Conservation (phyloP, 2,329 filamentous ascomycete genomes). For the Diaporthe aspalathi region DNA sequence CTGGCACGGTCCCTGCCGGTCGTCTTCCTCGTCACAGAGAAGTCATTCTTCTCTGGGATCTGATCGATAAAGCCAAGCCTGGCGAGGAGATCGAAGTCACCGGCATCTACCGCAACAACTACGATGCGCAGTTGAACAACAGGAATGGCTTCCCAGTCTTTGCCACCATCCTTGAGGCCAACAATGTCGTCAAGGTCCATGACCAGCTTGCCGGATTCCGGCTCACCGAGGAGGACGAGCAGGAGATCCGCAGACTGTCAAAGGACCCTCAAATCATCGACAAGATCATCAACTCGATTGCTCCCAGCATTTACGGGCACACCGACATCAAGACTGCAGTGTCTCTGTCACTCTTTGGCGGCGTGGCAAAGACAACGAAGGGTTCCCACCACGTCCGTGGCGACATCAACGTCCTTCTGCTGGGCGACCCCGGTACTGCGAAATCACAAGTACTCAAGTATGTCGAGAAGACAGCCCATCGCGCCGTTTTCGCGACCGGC, state of each 20-base stretch:
- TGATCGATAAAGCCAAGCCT: conserved; percentile 96
- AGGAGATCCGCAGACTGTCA: conserved; percentile 86
- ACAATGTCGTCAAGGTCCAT: conserved; percentile 96
- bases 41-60: conserved; percentile 94
- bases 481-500: conserved; percentile 96
- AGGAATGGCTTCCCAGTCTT: conserved; percentile 99
- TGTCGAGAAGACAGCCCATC: conserved; percentile 95
- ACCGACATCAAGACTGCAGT: conserved; percentile 97
- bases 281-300: conserved; percentile 91
- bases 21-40: conserved; percentile 93
- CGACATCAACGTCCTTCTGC: conserved; percentile 96
- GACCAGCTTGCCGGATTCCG: conserved; percentile 97
- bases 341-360: conserved; percentile 92
- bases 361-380: conserved; percentile 90
- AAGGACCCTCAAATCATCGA: conserved; percentile 92
- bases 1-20: conserved; percentile 94
- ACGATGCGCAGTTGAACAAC: conserved; percentile 97
- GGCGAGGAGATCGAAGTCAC: conserved; percentile 98
- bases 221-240: conserved; percentile 94
- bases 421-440: conserved; percentile 96
- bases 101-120: conserved; percentile 97
- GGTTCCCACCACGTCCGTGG: conserved; percentile 92
- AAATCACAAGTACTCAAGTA: conserved; percentile 99
- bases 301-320: conserved; percentile 97
- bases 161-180: conserved; percentile 96